These are phyloP conservation scores for Eimeria acervulina DNA, from an alignment of 169 alveolate species.

Conservation along the genomic window DNA sequence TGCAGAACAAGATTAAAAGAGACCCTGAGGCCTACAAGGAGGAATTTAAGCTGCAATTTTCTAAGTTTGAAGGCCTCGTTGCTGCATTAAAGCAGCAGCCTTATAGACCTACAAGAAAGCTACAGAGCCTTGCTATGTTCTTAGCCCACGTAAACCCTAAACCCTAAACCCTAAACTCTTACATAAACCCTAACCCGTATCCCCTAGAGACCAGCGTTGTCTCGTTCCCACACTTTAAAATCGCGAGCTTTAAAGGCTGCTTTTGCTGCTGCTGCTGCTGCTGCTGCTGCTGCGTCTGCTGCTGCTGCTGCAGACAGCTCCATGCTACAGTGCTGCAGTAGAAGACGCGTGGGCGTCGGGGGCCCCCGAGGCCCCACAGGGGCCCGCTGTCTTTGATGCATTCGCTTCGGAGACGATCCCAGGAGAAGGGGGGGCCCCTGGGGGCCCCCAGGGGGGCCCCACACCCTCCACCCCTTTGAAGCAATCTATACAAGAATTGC, in stretches of 20 bases:
- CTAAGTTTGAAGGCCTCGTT: slow-evolving; percentile 80
- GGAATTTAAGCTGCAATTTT: slow-evolving; percentile 85
- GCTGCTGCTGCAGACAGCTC: slow-evolving; percentile 56
- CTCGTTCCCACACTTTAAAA: too few species aligned
- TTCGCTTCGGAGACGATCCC: neutral
- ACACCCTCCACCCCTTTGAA: slow-evolving; percentile 8
- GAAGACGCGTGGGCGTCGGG: neutral
- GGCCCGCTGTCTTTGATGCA: neutral
- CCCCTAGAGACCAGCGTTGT: neutral
- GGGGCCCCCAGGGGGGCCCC: slow-evolving; percentile 36
- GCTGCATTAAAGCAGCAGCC: slow-evolving; percentile 85
- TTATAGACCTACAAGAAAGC: slow-evolving; percentile 80
- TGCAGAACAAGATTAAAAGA: slow-evolving; percentile 85
- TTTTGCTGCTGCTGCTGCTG: too few species aligned
- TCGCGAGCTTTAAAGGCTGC: neutral
- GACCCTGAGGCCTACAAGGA: slow-evolving; percentile 85
- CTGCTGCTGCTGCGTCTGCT: neutral
- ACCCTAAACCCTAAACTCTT: neutral
- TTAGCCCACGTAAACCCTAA: slow-evolving; percentile 84
- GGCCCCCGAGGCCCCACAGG: neutral
- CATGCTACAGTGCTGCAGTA: slow-evolving; percentile 49
- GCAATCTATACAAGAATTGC: slow-evolving; percentile 4
- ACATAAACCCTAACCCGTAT: slow-evolving; percentile 16
- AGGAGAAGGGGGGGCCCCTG: neutral
- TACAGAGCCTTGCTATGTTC: slow-evolving; percentile 85